Percentiles rank a stretch among this genome's conserved stretches.
Evolutionary conservation across 208 protist species (phyloP).

Genomic region (Perkinsela sp.): DNA sequence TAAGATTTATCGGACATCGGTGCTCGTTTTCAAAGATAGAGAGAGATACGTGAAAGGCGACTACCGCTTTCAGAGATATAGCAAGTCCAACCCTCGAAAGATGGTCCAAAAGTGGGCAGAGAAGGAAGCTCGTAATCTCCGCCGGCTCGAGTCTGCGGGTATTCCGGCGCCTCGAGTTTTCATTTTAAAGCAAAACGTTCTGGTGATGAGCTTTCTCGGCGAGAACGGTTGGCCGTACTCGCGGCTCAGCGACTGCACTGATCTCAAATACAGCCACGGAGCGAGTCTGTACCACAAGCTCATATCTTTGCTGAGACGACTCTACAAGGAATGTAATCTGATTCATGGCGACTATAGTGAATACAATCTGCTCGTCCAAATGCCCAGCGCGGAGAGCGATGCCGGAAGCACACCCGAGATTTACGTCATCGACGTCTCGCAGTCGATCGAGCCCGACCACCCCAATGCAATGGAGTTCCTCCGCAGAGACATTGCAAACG

Average conservation of each 20-base stretch:
- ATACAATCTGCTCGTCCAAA: constrained; percentile 84
- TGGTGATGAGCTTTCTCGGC: constrained; percentile 92
- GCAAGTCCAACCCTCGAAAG: constrained; percentile 89
- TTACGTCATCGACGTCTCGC: constrained; percentile 94
- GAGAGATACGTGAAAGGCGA: constrained; percentile 90
- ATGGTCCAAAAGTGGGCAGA: constrained; percentile 90
- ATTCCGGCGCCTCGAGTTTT: constrained; percentile 65
- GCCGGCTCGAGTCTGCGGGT: constrained; percentile 54
- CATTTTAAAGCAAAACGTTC: constrained; percentile 79
- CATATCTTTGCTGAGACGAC: constrained; percentile 77
- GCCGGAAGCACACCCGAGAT: constrained; percentile 21
- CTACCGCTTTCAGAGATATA: constrained; percentile 90
- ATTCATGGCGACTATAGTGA: constrained; percentile 96
- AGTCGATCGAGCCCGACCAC: constrained; percentile 93
- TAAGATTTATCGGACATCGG: constrained; percentile 98
- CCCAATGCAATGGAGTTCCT: constrained; percentile 89
- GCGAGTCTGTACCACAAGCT: constrained; percentile 44
- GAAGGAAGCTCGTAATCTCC: constrained; percentile 94
- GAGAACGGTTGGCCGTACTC: constrained; percentile 76
- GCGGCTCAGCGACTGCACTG: constrained; percentile 72
- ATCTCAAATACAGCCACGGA: constrained; percentile 32
- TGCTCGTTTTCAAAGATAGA: constrained; percentile 95
- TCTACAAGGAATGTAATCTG: constrained; percentile 76
- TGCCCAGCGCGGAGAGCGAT: neutral
- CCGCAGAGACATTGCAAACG: constrained; percentile 72